Evolutionary conservation across 441 rosid genomes (phyloP), one percentile per base, ranked within the genome.

Genomic region (Isatis lusitanica): DNA sequence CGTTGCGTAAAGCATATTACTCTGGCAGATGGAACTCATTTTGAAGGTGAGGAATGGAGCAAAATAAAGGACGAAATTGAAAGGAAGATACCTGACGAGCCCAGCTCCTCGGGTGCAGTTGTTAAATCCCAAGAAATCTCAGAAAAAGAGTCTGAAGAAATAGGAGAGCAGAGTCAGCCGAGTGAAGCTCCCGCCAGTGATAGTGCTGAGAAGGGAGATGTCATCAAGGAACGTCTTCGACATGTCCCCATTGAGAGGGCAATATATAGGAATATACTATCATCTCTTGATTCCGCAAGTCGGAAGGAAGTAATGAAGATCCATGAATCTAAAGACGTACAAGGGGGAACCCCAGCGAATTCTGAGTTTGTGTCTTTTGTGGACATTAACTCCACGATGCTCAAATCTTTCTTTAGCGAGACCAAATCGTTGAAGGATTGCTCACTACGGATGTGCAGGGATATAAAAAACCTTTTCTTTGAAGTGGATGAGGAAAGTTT

Each of bases 391-490:
- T 75, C 66, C 38, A 24, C 71, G 62, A 74, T 31, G 36, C 61
- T 71, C 73, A 47, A 75, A 33, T 79, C 85, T 39, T 50, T 71
- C 52, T 71, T 84, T 12, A 68, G 64, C 18, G 16, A 59, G 38
- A 44, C 65, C 57, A 70, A 44, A 16, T 70, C 48, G 33, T 33
- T 83, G 68, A 81, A 79, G 71, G 57, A 80, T 4, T 81, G 77
- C 48, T 84, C 82, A 84, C 53, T 88, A 30, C 79, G 74, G 33
- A 72, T 81, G 68, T 86, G 90, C 76, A 5, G 2, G 0, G 39
- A 84, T 16, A 58, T 79, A 80, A 21, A 62, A 24, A 51, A 71
- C 62, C 75, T 83, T 59, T 69, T 85, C 38, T n/a, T 39, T 50
- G 76, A 56, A 18, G 76, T 71, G 53, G 81, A 71, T 43, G 65